Evolutionary conservation across 306 rosid genomes (phyloP).

Genomic region (Sphenostylis stenocarpa): DNA sequence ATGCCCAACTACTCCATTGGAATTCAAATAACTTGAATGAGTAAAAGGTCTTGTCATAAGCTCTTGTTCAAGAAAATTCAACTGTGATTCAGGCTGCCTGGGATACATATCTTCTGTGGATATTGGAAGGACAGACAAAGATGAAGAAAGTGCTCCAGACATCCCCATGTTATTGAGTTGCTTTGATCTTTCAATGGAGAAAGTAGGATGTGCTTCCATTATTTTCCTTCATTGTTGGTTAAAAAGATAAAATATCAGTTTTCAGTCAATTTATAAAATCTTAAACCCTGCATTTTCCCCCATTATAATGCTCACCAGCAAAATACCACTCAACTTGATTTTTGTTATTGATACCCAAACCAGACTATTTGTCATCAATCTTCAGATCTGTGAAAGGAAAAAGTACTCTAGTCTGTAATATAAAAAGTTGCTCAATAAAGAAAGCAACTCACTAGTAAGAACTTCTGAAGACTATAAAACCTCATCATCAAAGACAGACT

Average conservation of each 20-base stretch:
- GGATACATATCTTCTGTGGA: constrained; percentile 57
- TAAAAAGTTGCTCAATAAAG: constrained; percentile 17
- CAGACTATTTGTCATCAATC: constrained; percentile 46
- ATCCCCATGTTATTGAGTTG: constrained; percentile 59
- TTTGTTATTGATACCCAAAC: constrained; percentile 30
- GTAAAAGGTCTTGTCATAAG: constrained; percentile 41
- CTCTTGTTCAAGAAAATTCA: constrained; percentile 54
- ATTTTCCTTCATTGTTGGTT: constrained; percentile 41
- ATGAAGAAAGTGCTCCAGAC: constrained; percentile 58
- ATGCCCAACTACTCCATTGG: constrained; percentile 67
- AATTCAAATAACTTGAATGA: constrained; percentile 51
- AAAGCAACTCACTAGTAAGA: constrained; percentile 20
- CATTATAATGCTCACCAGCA: constrained; percentile 40
- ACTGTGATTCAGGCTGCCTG: constrained; percentile 60
- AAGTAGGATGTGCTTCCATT: constrained; percentile 73
- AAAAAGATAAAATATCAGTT: constrained; percentile 29
- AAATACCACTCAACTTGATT: constrained; percentile 34
- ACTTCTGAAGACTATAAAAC: constrained; percentile 25
- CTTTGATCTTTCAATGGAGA: constrained; percentile 58
- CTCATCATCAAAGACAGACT: not conserved
- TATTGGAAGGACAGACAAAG: constrained; percentile 58
- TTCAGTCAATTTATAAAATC: constrained; percentile 7
- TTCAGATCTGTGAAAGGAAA: constrained; percentile 37
- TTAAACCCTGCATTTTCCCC: constrained; percentile 10
- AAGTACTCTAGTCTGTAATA: not conserved